A percentile compares a stretch with the other conserved stretches of the same genome.
Evolutionary conservation across 306 rosid genomes (phyloP).

Genomic region (Quercus glauca): DNA sequence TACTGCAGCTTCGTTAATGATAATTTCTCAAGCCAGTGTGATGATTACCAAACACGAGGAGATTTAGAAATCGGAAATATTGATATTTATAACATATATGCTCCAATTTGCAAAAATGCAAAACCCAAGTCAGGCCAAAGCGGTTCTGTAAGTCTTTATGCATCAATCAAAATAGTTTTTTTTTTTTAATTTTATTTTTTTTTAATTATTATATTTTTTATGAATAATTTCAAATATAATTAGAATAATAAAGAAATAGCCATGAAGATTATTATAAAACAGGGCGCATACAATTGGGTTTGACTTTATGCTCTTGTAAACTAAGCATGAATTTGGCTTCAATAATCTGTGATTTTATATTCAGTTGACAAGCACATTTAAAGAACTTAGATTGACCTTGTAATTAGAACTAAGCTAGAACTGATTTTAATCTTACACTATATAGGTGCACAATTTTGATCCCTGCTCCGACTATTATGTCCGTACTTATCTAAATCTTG

Average conservation of each 20-base stretch:
- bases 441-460: constrained; percentile 40
- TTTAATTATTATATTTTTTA: too few relatives aligned
- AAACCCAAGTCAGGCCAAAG: constrained; percentile 18
- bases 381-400: too few relatives aligned
- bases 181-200: too few relatives aligned
- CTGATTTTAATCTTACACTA: not conserved
- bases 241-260: not conserved
- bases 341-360: not conserved
- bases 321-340: too few relatives aligned
- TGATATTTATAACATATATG: constrained; percentile 45
- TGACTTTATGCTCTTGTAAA: too few relatives aligned
- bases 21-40: constrained; percentile 25
- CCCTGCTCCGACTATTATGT: constrained; percentile 55
- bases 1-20: constrained; percentile 33
- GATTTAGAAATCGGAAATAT: constrained; percentile 23
- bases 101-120: constrained; percentile 33
- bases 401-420: not conserved
- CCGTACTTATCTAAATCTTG: constrained; percentile 38
- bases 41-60: not conserved
- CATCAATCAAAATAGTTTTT: not conserved
- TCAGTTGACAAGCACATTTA: too few relatives aligned
- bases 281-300: too few relatives aligned
- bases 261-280: too few relatives aligned
- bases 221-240: not conserved
- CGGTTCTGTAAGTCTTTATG: constrained; percentile 31